These are phyloP conservation scores for Vitis hybrid DNA, from an alignment of 177 flowering plant species.

Conservation along the genomic window DNA sequence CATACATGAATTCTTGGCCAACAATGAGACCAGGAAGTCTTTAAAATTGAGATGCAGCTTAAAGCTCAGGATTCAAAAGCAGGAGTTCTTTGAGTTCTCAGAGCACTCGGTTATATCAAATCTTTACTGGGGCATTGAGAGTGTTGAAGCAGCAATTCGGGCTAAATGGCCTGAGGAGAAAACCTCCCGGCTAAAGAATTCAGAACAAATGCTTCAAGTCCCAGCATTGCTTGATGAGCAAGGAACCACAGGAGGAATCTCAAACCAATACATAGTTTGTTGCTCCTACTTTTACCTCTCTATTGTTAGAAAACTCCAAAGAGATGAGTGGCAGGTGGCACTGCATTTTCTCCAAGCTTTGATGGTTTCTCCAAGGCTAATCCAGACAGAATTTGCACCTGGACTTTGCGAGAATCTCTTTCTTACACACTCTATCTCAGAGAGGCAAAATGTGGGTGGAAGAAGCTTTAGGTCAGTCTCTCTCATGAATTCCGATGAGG, in stretches of 20 bases:
- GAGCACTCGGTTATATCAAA: slow-evolving; percentile 55
- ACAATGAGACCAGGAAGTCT: slow-evolving; percentile 29
- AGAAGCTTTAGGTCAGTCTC: slow-evolving; percentile 3
- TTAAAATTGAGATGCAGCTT: slow-evolving; percentile 43
- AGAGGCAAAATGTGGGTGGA: slow-evolving; percentile 1
- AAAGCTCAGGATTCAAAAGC: slow-evolving; percentile 31
- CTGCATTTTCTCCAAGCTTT: slow-evolving; percentile 74
- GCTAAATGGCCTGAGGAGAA: slow-evolving; percentile 35
- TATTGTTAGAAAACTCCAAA: slow-evolving; percentile 47
- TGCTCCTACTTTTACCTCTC: slow-evolving; percentile 70
- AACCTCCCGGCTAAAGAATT: slow-evolving; percentile 28
- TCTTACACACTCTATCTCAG: slow-evolving; percentile 7
- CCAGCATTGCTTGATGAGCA: slow-evolving; percentile 69
- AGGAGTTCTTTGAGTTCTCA: slow-evolving; percentile 55
- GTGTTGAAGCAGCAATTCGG: slow-evolving; percentile 44
- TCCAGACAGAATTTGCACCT: slow-evolving; percentile 42
- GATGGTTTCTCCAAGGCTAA: slow-evolving; percentile 45
- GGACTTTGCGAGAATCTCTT: slow-evolving; percentile 46
- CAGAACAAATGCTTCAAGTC: slow-evolving; percentile 71
- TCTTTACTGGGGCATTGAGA: slow-evolving; percentile 62
- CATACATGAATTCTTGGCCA: slow-evolving; percentile 29
- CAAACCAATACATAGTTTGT: slow-evolving; percentile 46
- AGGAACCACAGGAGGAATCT: slow-evolving; percentile 55
- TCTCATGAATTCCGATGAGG: slow-evolving; percentile 17
- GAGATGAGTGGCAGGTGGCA: slow-evolving; percentile 67